Base-by-base conservation (phyloP, 345 rosid genomes). In the Lepidium sativum region DNA sequence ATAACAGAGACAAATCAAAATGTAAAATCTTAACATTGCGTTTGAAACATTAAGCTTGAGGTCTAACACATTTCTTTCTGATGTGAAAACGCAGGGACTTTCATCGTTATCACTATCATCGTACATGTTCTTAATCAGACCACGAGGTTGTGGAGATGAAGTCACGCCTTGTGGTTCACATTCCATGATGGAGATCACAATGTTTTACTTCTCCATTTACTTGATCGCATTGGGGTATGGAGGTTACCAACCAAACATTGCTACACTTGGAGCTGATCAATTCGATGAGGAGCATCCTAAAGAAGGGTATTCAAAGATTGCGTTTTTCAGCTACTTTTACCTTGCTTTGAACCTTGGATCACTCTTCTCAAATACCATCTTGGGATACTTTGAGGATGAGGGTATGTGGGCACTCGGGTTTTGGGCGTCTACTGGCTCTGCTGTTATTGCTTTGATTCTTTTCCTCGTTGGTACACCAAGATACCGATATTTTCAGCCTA, bases 301-400 rank as follows among this genome's bases (percentile, higher is more conserved):
- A 71, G 99, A 91, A 84, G 94, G 85, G 0, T 81, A 74, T 64
- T 85, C 96, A 15, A 95, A 95, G 71, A 87, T 91, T 11, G 82
- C 97, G 14, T 91, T 95, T 58, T 95, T 95, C 60, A 91, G 99
- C 85, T 95, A 91, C 88, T 95, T 95, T 71, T 95, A 95, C 86
- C 79, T 95, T 3, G 87, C 97, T 43, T 38, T 91, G 63, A 95
- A 95, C 87, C 81, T 95, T 11, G 99, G 99, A 0, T 88, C 96
- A 18, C 96, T 95, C 76, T 88, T 95, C 76, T 95, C 99, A 14
- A 95, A 95, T 79, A 95, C 99, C 5, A 76, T 95, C 48, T 64
- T 95, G 52, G 86, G 96, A 5, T 95, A 95, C 73, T 84, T 88
- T 12, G 98, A 95, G 77, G 98, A 95, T 31, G 87, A 84, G 41